Base-by-base conservation (phyloP, 2,329 filamentous ascomycete species). In the Trichoderma breve region DNA sequence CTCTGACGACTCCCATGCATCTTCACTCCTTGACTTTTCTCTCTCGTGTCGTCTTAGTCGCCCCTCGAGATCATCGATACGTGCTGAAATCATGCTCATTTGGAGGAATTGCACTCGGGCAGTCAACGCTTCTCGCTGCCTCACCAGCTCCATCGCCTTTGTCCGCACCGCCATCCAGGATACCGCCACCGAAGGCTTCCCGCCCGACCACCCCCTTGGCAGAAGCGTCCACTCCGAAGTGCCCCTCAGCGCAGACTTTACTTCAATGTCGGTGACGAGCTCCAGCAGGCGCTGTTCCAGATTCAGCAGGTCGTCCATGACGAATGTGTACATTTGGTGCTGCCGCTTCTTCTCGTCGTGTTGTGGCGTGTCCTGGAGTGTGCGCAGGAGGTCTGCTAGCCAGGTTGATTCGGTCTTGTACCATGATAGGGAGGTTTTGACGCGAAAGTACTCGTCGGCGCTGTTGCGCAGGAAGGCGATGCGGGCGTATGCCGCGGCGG, bases 321-420 rank as follows among this genome's bases (percentile, higher is more conserved):
- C 83, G 71, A 85, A 86, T 1, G 75, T 76, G 74, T 84, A 85
- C 83, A 86, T 86, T 67, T 85, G 81, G 68, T 83, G 81, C 73
- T 85, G 43, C 43, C 83, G n/a, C 80, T 71, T 51, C 43, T 51
- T 51, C n/a, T 51, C 43, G 24, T 63, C 69, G 39, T 43, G 73
- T 6, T 69, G 53, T 15, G 39, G 53, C n/a, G 53, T 30, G 24
- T 60, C 74, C 18, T 77, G 75, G 61, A 79, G 76, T 24, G 78
- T 79, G 21, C 76, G 76, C 36, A 85, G 76, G 0, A 86, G 81
- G 67, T 85, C 82, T 3, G 81, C 76, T 15, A 86, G 80, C 82
- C 82, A 86, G 6, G 80, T 78, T 3, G 82, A 84, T 76, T 86
- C 84, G 0, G 83, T 86, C 75, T 86, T 86, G 76, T 83, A 86